These are phyloP conservation scores for Ustilago hordei DNA, from an alignment of 1,284 basidiomycete species.

Conservation along the genomic window DNA sequence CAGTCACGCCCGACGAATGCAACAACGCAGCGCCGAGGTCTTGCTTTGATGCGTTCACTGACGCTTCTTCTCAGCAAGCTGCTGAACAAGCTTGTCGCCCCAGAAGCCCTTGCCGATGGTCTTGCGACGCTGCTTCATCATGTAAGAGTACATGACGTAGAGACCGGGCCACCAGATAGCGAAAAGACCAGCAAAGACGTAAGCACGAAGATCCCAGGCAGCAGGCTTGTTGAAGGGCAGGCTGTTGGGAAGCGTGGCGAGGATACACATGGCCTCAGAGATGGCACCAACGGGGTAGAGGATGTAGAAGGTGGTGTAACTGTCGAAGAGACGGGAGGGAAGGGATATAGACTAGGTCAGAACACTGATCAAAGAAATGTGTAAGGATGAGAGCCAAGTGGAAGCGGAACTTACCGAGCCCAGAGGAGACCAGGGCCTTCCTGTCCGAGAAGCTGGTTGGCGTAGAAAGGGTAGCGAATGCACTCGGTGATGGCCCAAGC, in stretches of 20 bases:
- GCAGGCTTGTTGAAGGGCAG: constrained; percentile 40
- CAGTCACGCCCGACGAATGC: not conserved
- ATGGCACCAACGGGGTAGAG: constrained; percentile 92
- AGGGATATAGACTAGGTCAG: not conserved
- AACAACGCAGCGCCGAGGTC: too few relatives aligned
- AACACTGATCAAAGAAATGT: not conserved
- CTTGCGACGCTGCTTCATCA: constrained; percentile 85
- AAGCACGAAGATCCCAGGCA: constrained; percentile 49
- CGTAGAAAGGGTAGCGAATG: constrained; percentile 92
- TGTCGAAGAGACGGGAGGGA: not conserved
- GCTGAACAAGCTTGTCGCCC: constrained; percentile 53
- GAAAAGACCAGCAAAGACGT: constrained; percentile 77
- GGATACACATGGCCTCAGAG: constrained; percentile 88
- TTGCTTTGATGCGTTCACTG: constrained; percentile 11
- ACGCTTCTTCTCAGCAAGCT: constrained; percentile 62
- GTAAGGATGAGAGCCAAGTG: not conserved
- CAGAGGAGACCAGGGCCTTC: constrained; percentile 60
- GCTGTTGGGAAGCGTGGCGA: constrained; percentile 77
- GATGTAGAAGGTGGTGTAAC: constrained; percentile 90
- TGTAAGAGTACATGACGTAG: constrained; percentile 88
- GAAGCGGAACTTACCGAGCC: constrained; percentile 25
- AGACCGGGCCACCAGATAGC: constrained; percentile 91
- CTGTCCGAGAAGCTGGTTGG: constrained; percentile 74
- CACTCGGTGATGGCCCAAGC: constrained; percentile 94
- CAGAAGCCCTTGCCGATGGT: constrained; percentile 74